Evolutionary conservation across 1,139 yeast species (phyloP), one percentile per base, ranked within the genome.

Genomic region (Diutina scorzettiae): DNA sequence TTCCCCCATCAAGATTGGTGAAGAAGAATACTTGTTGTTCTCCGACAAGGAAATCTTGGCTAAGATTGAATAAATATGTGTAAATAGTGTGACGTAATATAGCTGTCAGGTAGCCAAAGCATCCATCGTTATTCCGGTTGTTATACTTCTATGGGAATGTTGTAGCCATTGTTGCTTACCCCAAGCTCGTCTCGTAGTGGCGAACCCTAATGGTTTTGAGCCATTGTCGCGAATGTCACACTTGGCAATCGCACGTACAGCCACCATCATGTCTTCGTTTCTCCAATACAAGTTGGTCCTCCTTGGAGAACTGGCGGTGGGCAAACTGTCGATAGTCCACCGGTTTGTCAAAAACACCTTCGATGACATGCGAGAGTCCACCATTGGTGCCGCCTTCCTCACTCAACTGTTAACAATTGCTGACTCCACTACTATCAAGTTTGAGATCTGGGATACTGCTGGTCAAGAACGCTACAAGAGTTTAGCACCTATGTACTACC

Each of bases 301-400:
- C 7, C 53, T 69, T 11, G 74, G 74, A 16, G 74, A 69, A 45
- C 64, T 71, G 2, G 66, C 73, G 0, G 73, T 68, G 7, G 74
- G 74, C 2, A 69, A 69, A 47, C 66, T 72, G 1, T 66, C 72
- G 1, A 53, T 69, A 12, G 70, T 65, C 4, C 47, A 3, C 48
- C 39, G 52, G 16, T 49, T 55, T 40, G 73, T 68, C 42, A 69
- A 68, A 52, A 93, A 89, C 58, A 84, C 94, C 25, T 93, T 91
- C 59, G 96, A 89, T 54, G 96, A 87, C 55, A 76, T 83, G 63
- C 73, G 96, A 52, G 97, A 91, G 61, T 84, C 95, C 20, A 91
- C 97, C 6, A 91, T 91, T 47, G 97, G 97, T 14, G 98, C 98
- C 3, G 98, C 98, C 2, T 91, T 91, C 58, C 68, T 91, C 46